Conservation (phyloP, 768 basidiomycete genomes). For the Cystofilobasidium ferigula region DNA sequence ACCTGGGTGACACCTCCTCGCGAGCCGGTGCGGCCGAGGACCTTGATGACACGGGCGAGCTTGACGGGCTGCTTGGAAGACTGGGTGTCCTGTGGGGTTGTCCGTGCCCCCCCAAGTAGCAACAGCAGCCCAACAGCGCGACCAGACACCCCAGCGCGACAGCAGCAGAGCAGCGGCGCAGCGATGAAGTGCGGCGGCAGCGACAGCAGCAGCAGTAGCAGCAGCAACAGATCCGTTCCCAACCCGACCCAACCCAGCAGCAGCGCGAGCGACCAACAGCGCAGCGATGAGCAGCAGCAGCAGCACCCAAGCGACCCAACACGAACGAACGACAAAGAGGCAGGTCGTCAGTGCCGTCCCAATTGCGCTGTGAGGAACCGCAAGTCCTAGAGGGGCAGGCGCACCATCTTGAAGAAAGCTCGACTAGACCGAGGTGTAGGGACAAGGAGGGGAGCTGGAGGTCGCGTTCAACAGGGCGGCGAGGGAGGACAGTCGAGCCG, state of each 20-base stretch:
- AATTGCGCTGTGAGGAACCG: neutral
- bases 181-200: too few relatives aligned
- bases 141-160: neutral
- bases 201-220: too few relatives aligned
- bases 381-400: neutral
- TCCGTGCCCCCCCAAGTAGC: neutral
- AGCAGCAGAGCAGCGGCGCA: neutral
- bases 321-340: neutral
- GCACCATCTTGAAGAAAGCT: conserved; percentile 3
- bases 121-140: neutral
- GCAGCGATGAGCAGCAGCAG: neutral
- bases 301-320: neutral
- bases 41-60: conserved; percentile 96
- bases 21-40: conserved; percentile 95
- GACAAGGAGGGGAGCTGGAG: neutral
- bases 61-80: conserved; percentile 80
- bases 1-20: conserved; percentile 99
- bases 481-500: neutral
- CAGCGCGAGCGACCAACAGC: too few relatives aligned
- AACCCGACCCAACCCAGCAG: neutral
- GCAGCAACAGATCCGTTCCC: too few relatives aligned
- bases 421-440: neutral
- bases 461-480: neutral
- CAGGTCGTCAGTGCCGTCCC: neutral
- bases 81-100: conserved; percentile 21